Percentiles rank a stretch among this genome's conserved stretches.
Evolutionary conservation across 2,329 filamentous ascomycete species (phyloP).

Genomic region (Epichloe amarillans): DNA sequence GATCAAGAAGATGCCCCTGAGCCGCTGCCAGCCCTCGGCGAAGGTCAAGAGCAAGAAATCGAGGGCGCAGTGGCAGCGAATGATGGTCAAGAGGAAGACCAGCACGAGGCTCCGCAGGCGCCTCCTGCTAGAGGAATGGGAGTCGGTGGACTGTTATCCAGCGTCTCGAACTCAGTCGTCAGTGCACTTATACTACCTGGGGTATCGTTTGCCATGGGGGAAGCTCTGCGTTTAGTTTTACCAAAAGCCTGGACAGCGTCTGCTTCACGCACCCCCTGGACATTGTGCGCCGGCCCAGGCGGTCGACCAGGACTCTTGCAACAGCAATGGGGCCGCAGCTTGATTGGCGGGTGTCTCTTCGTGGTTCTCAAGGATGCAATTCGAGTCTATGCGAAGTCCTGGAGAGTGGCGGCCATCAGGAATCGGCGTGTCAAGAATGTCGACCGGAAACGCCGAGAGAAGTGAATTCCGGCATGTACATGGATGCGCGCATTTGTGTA

Average conservation of each 20-base stretch:
- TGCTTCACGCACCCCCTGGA: slow-evolving; percentile 16
- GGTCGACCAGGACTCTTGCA: slow-evolving; percentile 57
- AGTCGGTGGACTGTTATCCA: slow-evolving; percentile 24
- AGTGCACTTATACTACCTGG: slow-evolving; percentile 62
- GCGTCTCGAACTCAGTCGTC: slow-evolving; percentile 35
- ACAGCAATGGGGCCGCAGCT: slow-evolving; percentile 74
- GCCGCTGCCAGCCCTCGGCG: not conserved
- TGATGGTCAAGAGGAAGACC: slow-evolving; percentile 10
- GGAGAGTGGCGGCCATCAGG: slow-evolving; percentile 41
- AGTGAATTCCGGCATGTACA: not conserved
- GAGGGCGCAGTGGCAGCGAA: not conserved
- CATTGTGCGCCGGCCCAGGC: slow-evolving; percentile 8
- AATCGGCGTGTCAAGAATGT: slow-evolving; percentile 42
- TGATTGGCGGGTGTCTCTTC: slow-evolving; percentile 79
- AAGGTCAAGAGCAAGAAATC: not conserved
- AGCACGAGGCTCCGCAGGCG: slow-evolving; percentile 21
- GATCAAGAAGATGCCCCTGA: not conserved
- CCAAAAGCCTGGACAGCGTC: slow-evolving; percentile 53
- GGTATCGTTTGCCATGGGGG: slow-evolving; percentile 63
- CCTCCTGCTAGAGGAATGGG: slow-evolving; percentile 21
- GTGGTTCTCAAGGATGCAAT: slow-evolving; percentile 65
- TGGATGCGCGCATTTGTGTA: not conserved
- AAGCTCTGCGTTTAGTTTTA: slow-evolving; percentile 53
- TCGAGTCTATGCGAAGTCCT: slow-evolving; percentile 49
- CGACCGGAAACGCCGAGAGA: slow-evolving; percentile 19